Evolutionary conservation across 345 rosid genomes (phyloP), one percentile per base, ranked within the genome.

Genomic region (Eutrema heterophyllum): DNA sequence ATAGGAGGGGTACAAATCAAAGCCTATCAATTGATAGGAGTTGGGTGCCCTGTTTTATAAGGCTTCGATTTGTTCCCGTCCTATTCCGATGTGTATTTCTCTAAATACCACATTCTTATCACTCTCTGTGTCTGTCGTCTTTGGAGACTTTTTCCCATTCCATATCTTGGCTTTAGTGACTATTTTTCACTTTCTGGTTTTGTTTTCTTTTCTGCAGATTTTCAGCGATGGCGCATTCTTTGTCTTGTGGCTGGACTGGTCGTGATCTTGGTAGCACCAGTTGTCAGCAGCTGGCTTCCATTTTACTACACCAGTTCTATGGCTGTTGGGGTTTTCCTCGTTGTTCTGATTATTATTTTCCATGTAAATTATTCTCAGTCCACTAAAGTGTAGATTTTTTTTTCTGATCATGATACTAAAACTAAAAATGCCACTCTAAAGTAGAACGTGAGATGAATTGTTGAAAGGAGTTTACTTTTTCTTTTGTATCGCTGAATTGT

Each of bases 231-330:
- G 98, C 88, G 96, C 66, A 82, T 95, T 68, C 2, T 89, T 26
- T 90, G 84, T 86, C 84, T 95, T 15, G 92, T 78, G 12, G 57
- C 66, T 32, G 97, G 98, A 72, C 70, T 92, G 67, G 39, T 83
- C 16, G 65, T 92, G 64, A 74, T 90, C 38, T 57, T 95, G 72
- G 67, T 88, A 67, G 96, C 97, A 26, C 94, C 99, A 15, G 58
- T 89, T 64, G 88, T 89, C 76, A 90, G 97, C 78, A 74, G 80
- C 57, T 95, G 99, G 99, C 91, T 88, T 83, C 98, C 97, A 3
- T 95, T 95, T 74, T 92, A 95, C 70, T 92, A 95, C 75, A 87
- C 92, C 76, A 86, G 90, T 67, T 95, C 92, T 38, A 95, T 95
- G 97, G 96, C 89, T 8, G 82, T 95, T 58, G 98, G 99, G 10